Evolutionary conservation across 208 protist genomes (phyloP).

Genomic region (Willaertia magna): DNA sequence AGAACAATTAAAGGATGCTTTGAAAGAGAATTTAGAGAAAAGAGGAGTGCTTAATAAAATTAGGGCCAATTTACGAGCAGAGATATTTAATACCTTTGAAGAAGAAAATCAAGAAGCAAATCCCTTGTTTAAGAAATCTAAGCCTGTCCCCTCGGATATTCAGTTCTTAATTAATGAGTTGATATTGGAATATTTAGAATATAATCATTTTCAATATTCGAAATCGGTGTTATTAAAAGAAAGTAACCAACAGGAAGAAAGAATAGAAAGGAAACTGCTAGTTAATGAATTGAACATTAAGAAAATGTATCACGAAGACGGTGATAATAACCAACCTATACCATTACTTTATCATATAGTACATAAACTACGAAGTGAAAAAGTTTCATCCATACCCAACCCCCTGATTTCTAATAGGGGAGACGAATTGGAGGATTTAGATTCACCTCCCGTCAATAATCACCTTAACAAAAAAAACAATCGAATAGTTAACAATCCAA

Average conservation of each 20-base stretch:
- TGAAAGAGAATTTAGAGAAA: not conserved
- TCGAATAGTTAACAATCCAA: too few relatives aligned
- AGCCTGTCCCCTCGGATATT: not conserved
- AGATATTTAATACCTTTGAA: not conserved
- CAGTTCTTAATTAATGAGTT: not conserved
- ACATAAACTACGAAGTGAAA: not conserved
- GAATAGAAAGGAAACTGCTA: not conserved
- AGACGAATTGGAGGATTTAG: too few relatives aligned
- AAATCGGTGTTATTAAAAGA: not conserved
- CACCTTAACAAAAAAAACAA: too few relatives aligned
- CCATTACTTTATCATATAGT: not conserved
- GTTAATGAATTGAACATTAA: not conserved
- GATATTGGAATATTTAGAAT: not conserved
- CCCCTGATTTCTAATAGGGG: too few relatives aligned
- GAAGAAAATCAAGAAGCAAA: not conserved
- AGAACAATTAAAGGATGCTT: not conserved
- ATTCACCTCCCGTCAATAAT: too few relatives aligned
- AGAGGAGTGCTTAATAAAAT: conserved; percentile 1
- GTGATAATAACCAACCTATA: not conserved
- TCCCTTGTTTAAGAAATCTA: not conserved
- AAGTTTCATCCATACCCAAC: too few relatives aligned
- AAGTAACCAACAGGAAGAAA: not conserved
- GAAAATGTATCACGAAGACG: not conserved
- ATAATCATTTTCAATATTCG: not conserved
- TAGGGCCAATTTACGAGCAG: not conserved